Percentiles rank a stretch among this genome's conserved stretches.
Conservation (phyloP, 2,329 filamentous ascomycete species). For the Dryadomyces quercivorus region DNA sequence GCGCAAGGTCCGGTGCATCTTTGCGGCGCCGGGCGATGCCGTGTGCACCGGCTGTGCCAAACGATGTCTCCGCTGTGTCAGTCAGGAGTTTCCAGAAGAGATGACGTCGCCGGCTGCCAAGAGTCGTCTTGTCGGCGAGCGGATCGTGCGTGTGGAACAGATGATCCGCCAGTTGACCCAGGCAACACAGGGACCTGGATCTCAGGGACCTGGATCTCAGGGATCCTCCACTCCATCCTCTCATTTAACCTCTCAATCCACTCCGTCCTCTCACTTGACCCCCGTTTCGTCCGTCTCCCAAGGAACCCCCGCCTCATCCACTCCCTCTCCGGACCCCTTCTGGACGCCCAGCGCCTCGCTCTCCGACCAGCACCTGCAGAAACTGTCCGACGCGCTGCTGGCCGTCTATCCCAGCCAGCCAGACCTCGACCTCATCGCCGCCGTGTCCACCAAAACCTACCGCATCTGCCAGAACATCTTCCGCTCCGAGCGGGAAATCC, state of each 20-base stretch:
- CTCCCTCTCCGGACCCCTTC: neutral
- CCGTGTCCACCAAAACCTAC: neutral
- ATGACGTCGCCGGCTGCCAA: constrained; percentile 3
- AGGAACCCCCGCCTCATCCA: neutral
- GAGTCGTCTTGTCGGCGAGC: constrained; percentile 11
- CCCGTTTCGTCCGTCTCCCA: neutral
- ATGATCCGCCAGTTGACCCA: constrained; percentile 7
- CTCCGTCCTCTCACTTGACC: neutral
- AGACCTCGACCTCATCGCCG: constrained; percentile 6
- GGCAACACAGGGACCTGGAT: no score
- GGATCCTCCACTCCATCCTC: no score
- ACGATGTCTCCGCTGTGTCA: constrained; percentile 29
- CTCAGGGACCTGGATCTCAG: no score
- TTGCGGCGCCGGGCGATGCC: constrained; percentile 22
- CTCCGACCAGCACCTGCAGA: neutral
- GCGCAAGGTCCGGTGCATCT: constrained; percentile 39
- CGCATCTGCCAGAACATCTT: constrained; percentile 4
- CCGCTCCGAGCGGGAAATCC: constrained; percentile 5
- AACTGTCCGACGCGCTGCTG: constrained; percentile 3
- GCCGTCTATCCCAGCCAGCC: constrained; percentile 3
- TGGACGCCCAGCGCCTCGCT: neutral
- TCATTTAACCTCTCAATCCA: no score
- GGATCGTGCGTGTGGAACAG: constrained; percentile 8
- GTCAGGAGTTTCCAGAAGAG: constrained; percentile 32
- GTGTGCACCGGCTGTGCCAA: constrained; percentile 33